These are phyloP conservation scores for Pythium dissotocum DNA, from an alignment of 352 stramenopile genomes.

Conservation along the genomic window DNA sequence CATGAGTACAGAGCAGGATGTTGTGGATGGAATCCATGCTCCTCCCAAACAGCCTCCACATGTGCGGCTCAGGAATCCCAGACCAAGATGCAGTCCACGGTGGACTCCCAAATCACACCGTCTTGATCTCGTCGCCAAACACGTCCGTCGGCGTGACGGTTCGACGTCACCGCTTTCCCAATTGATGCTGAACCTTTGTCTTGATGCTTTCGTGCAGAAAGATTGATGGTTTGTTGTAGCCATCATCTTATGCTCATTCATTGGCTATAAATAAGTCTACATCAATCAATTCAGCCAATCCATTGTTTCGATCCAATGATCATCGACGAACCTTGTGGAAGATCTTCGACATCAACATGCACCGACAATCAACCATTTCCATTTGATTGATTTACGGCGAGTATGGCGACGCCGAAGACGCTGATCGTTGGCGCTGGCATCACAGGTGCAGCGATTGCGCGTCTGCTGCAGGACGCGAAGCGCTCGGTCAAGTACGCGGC, in stretches of 20 bases:
- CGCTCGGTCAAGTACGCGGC: slow-evolving; percentile 13
- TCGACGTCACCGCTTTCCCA: no score
- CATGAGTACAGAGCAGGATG: neutral
- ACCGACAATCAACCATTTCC: neutral
- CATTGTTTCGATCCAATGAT: neutral
- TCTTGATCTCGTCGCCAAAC: neutral
- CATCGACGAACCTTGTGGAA: slow-evolving; percentile 1
- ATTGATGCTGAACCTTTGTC: no score
- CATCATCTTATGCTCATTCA: neutral
- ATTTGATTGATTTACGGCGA: neutral
- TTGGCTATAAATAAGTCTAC: neutral
- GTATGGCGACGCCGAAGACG: slow-evolving; percentile 37
- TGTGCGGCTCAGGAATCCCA: neutral
- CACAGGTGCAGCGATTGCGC: slow-evolving; percentile 52
- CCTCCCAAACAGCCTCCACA: neutral
- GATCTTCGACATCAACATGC: slow-evolving; percentile 4
- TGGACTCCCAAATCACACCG: neutral
- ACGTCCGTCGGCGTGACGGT: no score
- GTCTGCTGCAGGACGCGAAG: slow-evolving; percentile 48
- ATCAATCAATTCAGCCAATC: neutral
- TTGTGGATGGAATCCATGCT: neutral
- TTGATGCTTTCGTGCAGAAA: neutral
- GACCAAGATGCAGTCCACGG: neutral
- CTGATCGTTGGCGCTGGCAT: slow-evolving; percentile 66
- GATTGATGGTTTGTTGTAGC: neutral